Conservation (phyloP, 2,329 filamentous ascomycete genomes). For the Arthrinium phaeospermum region DNA sequence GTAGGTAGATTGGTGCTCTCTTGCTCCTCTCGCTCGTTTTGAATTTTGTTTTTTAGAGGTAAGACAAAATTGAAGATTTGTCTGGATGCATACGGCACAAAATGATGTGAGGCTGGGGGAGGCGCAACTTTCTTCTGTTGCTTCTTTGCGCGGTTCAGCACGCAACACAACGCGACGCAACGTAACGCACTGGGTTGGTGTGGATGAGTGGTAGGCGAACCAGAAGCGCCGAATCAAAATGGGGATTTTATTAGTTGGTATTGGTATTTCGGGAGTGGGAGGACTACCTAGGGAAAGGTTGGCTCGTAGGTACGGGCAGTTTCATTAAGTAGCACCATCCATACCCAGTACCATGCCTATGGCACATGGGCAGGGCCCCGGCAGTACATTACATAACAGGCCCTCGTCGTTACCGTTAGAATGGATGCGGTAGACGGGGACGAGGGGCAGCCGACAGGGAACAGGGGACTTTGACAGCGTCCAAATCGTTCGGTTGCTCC, state of each 20-base stretch:
- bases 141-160: conserved; percentile 1
- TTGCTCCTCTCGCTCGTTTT: neutral
- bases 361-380: neutral
- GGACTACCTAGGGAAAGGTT: neutral
- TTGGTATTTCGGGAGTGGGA: conserved; percentile 11
- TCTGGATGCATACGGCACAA: neutral
- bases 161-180: conserved; percentile 2
- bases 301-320: neutral
- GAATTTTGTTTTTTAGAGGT: neutral
- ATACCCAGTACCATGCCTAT: neutral
- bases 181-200: neutral
- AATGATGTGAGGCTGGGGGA: conserved; percentile 15
- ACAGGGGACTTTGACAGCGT: neutral
- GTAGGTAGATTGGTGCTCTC: neutral
- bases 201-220: neutral
- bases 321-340: neutral
- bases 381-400: conserved; percentile 11
- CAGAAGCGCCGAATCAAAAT: conserved; percentile 1
- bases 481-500: conserved; percentile 5
- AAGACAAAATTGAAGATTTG: neutral
- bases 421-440: conserved; percentile 8
- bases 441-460: conserved; percentile 6
- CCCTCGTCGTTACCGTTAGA: conserved; percentile 12
- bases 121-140: neutral
- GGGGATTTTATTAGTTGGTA: neutral